Evolutionary conservation across 1,284 basidiomycete genomes (phyloP), one percentile per base, ranked within the genome.

Genomic region (Kwoniella shivajii): DNA sequence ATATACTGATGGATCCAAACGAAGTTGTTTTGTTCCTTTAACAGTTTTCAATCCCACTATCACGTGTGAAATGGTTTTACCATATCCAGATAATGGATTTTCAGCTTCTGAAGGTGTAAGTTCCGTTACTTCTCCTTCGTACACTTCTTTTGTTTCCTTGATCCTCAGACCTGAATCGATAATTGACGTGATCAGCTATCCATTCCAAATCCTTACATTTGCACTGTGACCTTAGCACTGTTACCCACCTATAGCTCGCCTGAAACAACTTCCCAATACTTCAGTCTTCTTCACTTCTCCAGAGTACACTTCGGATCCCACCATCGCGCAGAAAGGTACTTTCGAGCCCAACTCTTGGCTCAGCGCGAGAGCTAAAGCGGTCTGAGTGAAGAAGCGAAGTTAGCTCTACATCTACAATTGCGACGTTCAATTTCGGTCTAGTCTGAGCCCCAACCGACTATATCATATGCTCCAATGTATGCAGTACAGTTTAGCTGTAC

Each of bases 221-320:
- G 24, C 16, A 14, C 18, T 18, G 2, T 9, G 33, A 39, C 37
- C 7, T 31, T 11, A 9, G 38, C 26, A 42, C 43, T 30, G 26
- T 24, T 10, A 81, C 88, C 72, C 73, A 92, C 94, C 95, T 59
- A 99, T 99, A 10, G 96, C 94, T 65, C 95, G 82, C 56, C 95
- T 83, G 79, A 99, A 99, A 50, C 88, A 87, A 77, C 97, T 94
- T 58, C 93, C 92, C n/a, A 99, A 81, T 2, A 98, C 94, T 76
- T 99, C 95, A 0, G 95, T 99, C 84, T 99, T 99, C 82, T 98
- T 99, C 54, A 99, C 93, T 78, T 99, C 95, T 9, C 90, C 87
- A 51, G 89, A 92, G 78, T 96, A 99, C 60, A 99, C 95, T 78
- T 99, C 95, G 6, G 88, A 90, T 1, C 94, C 96, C 24, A 98